Evolutionary conservation across 2,329 filamentous ascomycete species (phyloP).

Genomic region (Aspergillus fischeri): DNA sequence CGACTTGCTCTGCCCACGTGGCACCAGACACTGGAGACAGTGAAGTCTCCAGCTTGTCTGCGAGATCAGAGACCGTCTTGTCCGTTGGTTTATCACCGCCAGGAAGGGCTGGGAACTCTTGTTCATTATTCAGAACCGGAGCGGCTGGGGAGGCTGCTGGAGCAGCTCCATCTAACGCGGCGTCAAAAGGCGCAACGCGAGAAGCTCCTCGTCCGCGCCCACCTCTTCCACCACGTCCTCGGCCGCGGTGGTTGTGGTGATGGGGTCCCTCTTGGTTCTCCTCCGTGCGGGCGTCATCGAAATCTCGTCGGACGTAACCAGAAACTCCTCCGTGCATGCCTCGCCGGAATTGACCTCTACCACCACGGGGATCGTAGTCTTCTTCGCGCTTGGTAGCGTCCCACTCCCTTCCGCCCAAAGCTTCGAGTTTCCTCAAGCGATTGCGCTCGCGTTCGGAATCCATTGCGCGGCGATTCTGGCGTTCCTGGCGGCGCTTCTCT

Average conservation of each 20-base stretch:
- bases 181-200: conserved; percentile 16
- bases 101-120: conserved; percentile 35
- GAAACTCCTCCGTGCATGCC: conserved; percentile 52
- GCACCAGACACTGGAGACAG: conserved; percentile 28
- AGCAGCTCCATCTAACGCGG: conserved; percentile 8
- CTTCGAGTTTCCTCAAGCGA: conserved; percentile 55
- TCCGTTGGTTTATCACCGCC: conserved; percentile 19
- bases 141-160: conserved; percentile 11
- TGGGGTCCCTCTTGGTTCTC: conserved; percentile 7
- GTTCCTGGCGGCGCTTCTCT: conserved; percentile 51
- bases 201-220: conserved; percentile 23
- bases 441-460: conserved; percentile 61
- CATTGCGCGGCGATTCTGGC: conserved; percentile 53
- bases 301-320: conserved; percentile 29
- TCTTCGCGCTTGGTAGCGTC: conserved; percentile 59
- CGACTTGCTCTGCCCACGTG: conserved; percentile 32
- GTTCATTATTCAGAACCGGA: conserved; percentile 26
- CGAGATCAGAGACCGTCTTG: conserved; percentile 5
- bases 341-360: conserved; percentile 43
- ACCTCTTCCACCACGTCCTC: conserved; percentile 28
- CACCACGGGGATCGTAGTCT: conserved; percentile 44
- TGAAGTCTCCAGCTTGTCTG: conserved; percentile 22
- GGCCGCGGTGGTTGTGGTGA: conserved; percentile 16
- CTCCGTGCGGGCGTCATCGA: conserved; percentile 22
- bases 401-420: conserved; percentile 58